phyloP scores from a whole-genome alignment of 352 stramenopile species.

The Globisporangium abappressorium region DNA sequence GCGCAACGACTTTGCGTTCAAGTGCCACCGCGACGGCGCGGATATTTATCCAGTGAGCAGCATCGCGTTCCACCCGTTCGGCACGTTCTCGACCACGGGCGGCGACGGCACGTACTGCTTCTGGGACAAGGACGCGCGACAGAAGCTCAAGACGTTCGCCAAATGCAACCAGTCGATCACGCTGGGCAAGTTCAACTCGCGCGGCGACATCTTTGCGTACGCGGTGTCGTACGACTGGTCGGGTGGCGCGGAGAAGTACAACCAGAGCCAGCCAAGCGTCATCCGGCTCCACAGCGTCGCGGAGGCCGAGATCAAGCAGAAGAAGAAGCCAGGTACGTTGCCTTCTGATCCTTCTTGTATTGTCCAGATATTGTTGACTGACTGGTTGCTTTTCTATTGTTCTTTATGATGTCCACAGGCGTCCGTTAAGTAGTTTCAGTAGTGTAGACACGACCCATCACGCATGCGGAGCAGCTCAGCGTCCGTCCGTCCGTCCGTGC shows the following conservation, averaged over 20 bases:
- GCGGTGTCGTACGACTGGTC: constrained; percentile 97
- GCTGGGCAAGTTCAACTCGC: constrained; percentile 90
- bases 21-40: constrained; percentile 86
- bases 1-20: constrained; percentile 90
- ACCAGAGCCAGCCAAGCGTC: constrained; percentile 83
- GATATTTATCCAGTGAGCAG: constrained; percentile 90
- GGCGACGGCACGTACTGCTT: constrained; percentile 96
- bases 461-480: neutral
- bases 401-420: neutral
- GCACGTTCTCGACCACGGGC: constrained; percentile 96
- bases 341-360: neutral
- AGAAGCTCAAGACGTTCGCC: constrained; percentile 92
- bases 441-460: constrained; percentile 5
- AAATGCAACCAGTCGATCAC: constrained; percentile 90
- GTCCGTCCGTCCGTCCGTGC: neutral
- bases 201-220: constrained; percentile 95
- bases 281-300: constrained; percentile 91
- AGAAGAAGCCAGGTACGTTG: constrained; percentile 84
- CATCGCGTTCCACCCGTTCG: constrained; percentile 90
- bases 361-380: neutral
- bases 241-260: constrained; percentile 91
- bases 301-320: constrained; percentile 95
- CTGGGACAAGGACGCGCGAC: constrained; percentile 98
- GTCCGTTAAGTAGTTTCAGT: constrained; percentile 17
- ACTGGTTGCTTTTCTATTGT: neutral